Conservation (phyloP, 495 filamentous ascomycete species). For the Neurospora sp. region DNA sequence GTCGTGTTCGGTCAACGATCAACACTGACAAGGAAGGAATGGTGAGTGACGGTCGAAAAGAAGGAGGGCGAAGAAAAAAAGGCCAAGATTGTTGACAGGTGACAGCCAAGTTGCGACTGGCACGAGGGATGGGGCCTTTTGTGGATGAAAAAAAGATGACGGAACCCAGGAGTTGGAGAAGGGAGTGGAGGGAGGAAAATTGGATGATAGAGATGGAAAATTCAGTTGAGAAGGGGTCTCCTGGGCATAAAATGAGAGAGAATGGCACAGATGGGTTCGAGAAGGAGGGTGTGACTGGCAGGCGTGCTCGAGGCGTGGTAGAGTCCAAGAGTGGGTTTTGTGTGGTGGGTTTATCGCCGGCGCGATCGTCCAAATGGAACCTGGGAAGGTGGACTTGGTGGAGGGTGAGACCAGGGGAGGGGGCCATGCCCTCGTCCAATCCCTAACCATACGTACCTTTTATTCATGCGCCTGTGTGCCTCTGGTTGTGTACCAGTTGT, state of each 20-base stretch:
- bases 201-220: not conserved
- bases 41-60: not conserved
- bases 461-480: not conserved
- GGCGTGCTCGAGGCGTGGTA: not conserved
- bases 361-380: not conserved
- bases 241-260: not conserved
- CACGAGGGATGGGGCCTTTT: not conserved
- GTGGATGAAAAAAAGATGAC: not conserved
- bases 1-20: not conserved
- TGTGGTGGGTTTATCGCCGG: conserved; percentile 4
- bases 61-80: not conserved
- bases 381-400: not conserved
- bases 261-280: not conserved
- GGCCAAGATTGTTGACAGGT: not conserved
- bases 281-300: not conserved
- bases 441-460: not conserved
- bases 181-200: not conserved
- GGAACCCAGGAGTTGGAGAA: not conserved
- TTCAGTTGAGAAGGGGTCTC: not conserved
- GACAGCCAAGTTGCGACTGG: not conserved
- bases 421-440: not conserved
- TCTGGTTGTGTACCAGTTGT: not conserved
- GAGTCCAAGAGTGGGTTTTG: not conserved
- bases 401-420: not conserved
- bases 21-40: not conserved